A percentile compares a stretch with the other conserved stretches of the same genome.
These are phyloP conservation scores for Grifola frondosa DNA, from an alignment of 1,284 basidiomycete genomes.

Conservation along the genomic window DNA sequence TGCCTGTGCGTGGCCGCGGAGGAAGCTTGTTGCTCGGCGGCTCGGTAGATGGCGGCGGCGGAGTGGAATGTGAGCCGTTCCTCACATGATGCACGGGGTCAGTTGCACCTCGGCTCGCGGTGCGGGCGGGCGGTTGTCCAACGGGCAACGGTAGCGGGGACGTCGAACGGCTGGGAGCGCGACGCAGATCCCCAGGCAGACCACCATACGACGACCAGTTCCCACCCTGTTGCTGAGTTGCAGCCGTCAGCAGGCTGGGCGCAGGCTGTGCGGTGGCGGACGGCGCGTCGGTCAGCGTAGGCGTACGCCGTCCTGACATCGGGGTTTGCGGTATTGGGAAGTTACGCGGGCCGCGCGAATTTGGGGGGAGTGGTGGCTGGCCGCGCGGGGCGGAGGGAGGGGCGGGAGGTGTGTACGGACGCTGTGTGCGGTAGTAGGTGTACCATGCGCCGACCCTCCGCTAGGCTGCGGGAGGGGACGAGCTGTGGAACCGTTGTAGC, in stretches of 20 bases:
- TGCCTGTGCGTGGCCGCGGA: slow-evolving; percentile 37
- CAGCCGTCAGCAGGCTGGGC: slow-evolving; percentile 49
- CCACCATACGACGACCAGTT: slow-evolving; percentile 56
- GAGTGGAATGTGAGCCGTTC: slow-evolving; percentile 44
- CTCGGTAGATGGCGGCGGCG: slow-evolving; percentile 14
- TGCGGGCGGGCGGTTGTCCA: slow-evolving; percentile 35
- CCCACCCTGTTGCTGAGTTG: slow-evolving; percentile 31
- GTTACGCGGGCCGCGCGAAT: slow-evolving; percentile 26
- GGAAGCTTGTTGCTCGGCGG: slow-evolving; percentile 33
- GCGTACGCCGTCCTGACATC: slow-evolving; percentile 50
- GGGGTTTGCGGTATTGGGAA: slow-evolving; percentile 23
- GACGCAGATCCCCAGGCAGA: slow-evolving; percentile 59
- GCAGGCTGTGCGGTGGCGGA: slow-evolving; percentile 55
- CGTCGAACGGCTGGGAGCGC: slow-evolving; percentile 46
- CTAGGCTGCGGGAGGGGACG: slow-evolving; percentile 47
- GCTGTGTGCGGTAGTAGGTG: slow-evolving; percentile 34
- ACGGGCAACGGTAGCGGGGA: slow-evolving; percentile 54
- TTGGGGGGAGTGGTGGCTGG: slow-evolving; percentile 58
- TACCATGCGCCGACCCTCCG: slow-evolving; percentile 28
- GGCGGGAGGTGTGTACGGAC: slow-evolving; percentile 58
- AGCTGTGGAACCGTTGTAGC: slow-evolving; percentile 28
- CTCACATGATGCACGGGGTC: slow-evolving; percentile 41
- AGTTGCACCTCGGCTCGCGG: slow-evolving; percentile 25
- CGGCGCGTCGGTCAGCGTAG: slow-evolving; percentile 50
- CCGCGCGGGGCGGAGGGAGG: slow-evolving; percentile 64